phyloP scores from a whole-genome alignment of 768 basidiomycete genomes.

The Cytidiella melzeri region DNA sequence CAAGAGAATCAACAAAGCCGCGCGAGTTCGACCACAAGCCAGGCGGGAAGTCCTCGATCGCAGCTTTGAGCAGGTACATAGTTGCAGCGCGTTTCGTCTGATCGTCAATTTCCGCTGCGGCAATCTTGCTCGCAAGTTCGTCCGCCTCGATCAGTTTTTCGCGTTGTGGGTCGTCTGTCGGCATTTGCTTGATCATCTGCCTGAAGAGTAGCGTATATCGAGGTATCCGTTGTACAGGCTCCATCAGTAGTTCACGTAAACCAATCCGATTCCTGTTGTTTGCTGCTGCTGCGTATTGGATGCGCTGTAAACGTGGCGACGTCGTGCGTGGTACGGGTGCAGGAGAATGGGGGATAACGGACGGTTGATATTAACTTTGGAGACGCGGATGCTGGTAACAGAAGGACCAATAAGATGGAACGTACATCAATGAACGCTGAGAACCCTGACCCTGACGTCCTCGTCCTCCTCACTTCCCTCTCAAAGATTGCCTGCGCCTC shows the following conservation, averaged over 20 bases:
- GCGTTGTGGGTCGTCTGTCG: slow-evolving; percentile 68
- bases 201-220: slow-evolving; percentile 91
- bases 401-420: slow-evolving; percentile 5
- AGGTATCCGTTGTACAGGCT: slow-evolving; percentile 93
- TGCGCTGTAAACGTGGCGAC: slow-evolving; percentile 43
- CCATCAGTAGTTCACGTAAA: slow-evolving; percentile 88
- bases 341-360: neutral
- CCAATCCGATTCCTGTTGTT: slow-evolving; percentile 79
- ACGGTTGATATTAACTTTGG: neutral
- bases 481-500: slow-evolving; percentile 88
- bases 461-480: slow-evolving; percentile 62
- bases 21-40: slow-evolving; percentile 85
- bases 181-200: slow-evolving; percentile 89
- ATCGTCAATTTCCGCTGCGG: slow-evolving; percentile 86
- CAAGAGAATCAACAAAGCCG: slow-evolving; percentile 86
- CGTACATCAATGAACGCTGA: slow-evolving; percentile 82
- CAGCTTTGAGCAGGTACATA: slow-evolving; percentile 78
- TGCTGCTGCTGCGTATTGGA: slow-evolving; percentile 71
- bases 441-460: slow-evolving; percentile 61
- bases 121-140: slow-evolving; percentile 85
- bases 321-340: neutral
- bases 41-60: slow-evolving; percentile 88
- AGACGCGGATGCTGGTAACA: neutral
- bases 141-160: slow-evolving; percentile 77
- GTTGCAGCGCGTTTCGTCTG: slow-evolving; percentile 85